Conservation (phyloP, 495 filamentous ascomycete genomes). For the Aspergillus carlsbadensis region DNA sequence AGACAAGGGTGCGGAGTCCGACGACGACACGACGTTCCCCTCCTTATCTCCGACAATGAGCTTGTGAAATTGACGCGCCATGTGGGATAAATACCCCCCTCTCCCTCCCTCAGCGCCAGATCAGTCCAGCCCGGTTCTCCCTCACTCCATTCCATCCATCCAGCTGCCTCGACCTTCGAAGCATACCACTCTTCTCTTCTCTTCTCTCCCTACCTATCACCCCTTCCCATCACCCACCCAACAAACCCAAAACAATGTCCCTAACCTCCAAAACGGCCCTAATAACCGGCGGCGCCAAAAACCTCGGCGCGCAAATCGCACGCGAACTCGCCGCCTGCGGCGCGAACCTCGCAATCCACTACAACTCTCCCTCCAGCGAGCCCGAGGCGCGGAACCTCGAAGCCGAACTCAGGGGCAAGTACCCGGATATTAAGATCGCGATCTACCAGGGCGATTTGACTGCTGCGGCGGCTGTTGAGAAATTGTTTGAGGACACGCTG, state of each 20-base stretch:
- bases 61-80: background rate
- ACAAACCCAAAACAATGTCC: slow-evolving; percentile 20
- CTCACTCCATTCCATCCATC: background rate
- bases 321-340: slow-evolving; percentile 25
- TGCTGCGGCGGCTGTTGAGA: slow-evolving; percentile 27
- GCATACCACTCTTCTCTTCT: background rate
- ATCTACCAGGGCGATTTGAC: slow-evolving; percentile 36
- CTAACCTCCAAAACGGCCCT: slow-evolving; percentile 49
- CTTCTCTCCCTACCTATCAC: background rate
- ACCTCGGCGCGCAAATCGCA: slow-evolving; percentile 33
- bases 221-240: background rate
- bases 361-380: slow-evolving; percentile 29
- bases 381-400: slow-evolving; percentile 24
- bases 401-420: slow-evolving; percentile 28
- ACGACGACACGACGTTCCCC: background rate
- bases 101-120: background rate
- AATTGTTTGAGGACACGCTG: slow-evolving; percentile 29
- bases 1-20: background rate
- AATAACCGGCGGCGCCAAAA: slow-evolving; percentile 45
- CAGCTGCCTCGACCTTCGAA: background rate
- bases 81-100: slow-evolving; percentile 2
- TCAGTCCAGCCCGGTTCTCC: too few relatives aligned
- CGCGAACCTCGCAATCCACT: slow-evolving; percentile 35
- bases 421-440: slow-evolving; percentile 25
- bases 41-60: background rate